Evolutionary conservation across 1,139 yeast species (phyloP).

Genomic region (Yamadazyma buinensis): DNA sequence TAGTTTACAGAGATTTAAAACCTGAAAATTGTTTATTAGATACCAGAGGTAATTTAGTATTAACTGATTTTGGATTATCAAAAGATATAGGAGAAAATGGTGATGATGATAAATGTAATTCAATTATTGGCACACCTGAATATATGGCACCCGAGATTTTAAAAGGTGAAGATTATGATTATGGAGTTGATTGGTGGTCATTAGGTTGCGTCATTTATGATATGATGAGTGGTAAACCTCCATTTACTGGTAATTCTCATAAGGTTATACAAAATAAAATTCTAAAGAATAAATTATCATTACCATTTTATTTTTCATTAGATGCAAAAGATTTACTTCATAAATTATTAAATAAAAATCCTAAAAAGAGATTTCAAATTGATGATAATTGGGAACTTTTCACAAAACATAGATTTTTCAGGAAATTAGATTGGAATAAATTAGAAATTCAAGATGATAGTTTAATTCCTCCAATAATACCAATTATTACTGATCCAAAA

Average conservation of each 20-base stretch:
- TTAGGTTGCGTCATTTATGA: slow-evolving; percentile 59
- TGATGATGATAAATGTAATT: slow-evolving; percentile 47
- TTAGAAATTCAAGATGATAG: slow-evolving; percentile 20
- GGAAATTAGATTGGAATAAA: slow-evolving; percentile 27
- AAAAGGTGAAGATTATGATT: slow-evolving; percentile 29
- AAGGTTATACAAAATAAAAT: slow-evolving; percentile 77
- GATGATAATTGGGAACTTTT: slow-evolving; percentile 44
- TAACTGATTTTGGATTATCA: slow-evolving; percentile 88
- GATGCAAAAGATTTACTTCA: slow-evolving; percentile 80
- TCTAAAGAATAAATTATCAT: slow-evolving; percentile 59
- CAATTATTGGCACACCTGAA: slow-evolving; percentile 81
- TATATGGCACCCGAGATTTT: slow-evolving; percentile 38
- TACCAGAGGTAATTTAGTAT: slow-evolving; percentile 67
- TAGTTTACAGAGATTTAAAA: slow-evolving; percentile 69
- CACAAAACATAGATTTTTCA: slow-evolving; percentile 26
- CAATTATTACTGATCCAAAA: slow-evolving; percentile 32
- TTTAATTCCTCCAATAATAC: slow-evolving; percentile 27
- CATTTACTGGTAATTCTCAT: slow-evolving; percentile 84
- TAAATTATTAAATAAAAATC: slow-evolving; percentile 69
- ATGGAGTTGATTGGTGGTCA: slow-evolving; percentile 38
- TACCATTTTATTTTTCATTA: slow-evolving; percentile 73
- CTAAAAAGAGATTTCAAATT: slow-evolving; percentile 64
- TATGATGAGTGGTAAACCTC: slow-evolving; percentile 88
- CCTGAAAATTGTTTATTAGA: slow-evolving; percentile 89
- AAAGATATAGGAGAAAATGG: slow-evolving; percentile 49